Base-by-base conservation (phyloP, 768 basidiomycete genomes). In the Lepiota brunneoincarnata region DNA sequence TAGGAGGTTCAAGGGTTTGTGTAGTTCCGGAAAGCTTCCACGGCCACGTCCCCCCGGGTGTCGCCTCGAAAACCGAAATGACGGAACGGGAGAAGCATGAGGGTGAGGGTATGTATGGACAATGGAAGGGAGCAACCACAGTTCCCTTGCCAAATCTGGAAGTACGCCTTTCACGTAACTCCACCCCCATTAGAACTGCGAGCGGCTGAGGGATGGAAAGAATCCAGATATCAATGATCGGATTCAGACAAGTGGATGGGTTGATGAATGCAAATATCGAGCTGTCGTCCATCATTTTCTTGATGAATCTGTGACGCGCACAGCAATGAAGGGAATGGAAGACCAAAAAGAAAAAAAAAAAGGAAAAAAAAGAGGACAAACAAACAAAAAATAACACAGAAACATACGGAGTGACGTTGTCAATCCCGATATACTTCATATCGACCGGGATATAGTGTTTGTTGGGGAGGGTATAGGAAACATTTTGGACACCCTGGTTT, bases 361-460 rank as follows among this genome's bases (percentile, higher is more conserved):
- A n/a, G n/a, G n/a, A n/a, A n/a, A n/a, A n/a, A n/a, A n/a, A n/a
- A n/a, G n/a, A n/a, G n/a, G n/a, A n/a, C n/a, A n/a, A 38, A 20
- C 42, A 34, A 36, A 43, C 23, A 21, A 31, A 10, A 49, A 45
- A 47, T 20, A 51, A 36, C 38, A 38, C 55, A 55, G 38, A 61
- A 26, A 68, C 68, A 72, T 64, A 87, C 85, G 85, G 84, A 2
- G 81, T 82, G 36, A 79, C 59, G 63, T 92, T 91, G 60, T 90
- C 87, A 7, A 88, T 65, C 2, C 81, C 83, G 40, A 88, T 71
- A 56, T 90, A 91, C 49, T 69, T 70, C 84, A 93, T 87, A 67
- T 91, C 83, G 43, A 94, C 91, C 0, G 91, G 89, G 60, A 97
- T 81, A 68, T 96, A 98, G 65, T 97, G 95, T 72, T 94, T 92